These are phyloP conservation scores for Blepharisma japonicum DNA, from an alignment of 73 alveolate genomes.

Conservation along the genomic window DNA sequence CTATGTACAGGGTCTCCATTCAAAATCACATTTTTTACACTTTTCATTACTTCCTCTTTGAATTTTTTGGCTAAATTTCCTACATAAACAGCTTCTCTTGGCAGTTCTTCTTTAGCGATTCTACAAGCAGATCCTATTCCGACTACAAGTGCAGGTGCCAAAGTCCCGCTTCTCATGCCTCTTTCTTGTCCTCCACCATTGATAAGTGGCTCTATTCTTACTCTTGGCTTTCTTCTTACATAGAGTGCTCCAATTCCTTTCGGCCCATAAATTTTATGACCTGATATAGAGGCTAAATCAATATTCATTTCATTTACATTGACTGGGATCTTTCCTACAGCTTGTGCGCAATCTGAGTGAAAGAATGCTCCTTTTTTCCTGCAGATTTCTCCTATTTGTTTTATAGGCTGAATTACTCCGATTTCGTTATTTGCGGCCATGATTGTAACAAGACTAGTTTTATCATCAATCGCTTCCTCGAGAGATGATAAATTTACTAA, in stretches of 20 bases:
- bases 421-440: slow-evolving; percentile 99
- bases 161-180: slow-evolving; percentile 97
- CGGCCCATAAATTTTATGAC: slow-evolving; percentile 97
- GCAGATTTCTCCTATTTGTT: slow-evolving; percentile 94
- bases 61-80: slow-evolving; percentile 56
- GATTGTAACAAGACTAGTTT: slow-evolving; percentile 88
- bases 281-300: slow-evolving; percentile 84
- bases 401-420: slow-evolving; percentile 97
- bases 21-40: background rate
- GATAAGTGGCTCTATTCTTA: slow-evolving; percentile 79
- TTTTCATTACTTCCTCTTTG: slow-evolving; percentile 30
- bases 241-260: slow-evolving; percentile 96
- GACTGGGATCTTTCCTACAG: slow-evolving; percentile 85
- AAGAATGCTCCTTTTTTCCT: slow-evolving; percentile 82
- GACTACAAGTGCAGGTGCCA: slow-evolving; percentile 86
- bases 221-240: slow-evolving; percentile 96
- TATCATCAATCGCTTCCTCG: slow-evolving; percentile 83
- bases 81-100: slow-evolving; percentile 79
- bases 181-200: slow-evolving; percentile 99
- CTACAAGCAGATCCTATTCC: slow-evolving; percentile 96
- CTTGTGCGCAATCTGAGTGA: slow-evolving; percentile 98
- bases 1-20: slow-evolving; percentile 34
- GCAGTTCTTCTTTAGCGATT: slow-evolving; percentile 79
- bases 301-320: slow-evolving; percentile 78
- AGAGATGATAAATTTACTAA: slow-evolving; percentile 68